Percentiles rank a stretch among this genome's conserved stretches.
These are phyloP conservation scores for Starmerella vaccinii DNA, from an alignment of 805 yeast species.

Conservation along the genomic window DNA sequence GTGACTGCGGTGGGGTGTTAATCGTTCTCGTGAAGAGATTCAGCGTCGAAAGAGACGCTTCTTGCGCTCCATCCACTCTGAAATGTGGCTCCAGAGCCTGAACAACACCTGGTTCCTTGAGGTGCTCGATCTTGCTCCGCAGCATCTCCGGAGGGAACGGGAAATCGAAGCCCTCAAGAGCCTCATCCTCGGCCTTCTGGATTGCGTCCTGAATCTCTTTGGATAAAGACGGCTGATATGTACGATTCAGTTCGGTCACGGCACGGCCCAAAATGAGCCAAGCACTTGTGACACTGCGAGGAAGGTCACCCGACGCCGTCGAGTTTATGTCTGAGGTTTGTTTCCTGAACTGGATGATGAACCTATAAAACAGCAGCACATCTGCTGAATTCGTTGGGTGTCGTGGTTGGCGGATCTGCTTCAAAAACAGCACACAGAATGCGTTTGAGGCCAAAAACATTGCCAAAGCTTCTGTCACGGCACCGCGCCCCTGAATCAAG, in stretches of 20 bases:
- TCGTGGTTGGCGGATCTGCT: constrained; percentile 19
- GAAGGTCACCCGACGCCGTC: neutral
- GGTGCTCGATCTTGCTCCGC: too few relatives aligned
- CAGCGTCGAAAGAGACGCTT: too few relatives aligned
- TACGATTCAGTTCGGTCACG: constrained; percentile 13
- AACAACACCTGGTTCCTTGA: too few relatives aligned
- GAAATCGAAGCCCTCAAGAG: neutral
- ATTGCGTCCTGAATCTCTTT: neutral
- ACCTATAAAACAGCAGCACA: constrained; percentile 13
- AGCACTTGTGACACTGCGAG: constrained; percentile 4
- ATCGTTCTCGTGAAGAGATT: neutral
- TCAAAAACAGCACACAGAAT: constrained; percentile 18
- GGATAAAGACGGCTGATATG: neutral
- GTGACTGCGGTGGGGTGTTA: constrained; percentile 7
- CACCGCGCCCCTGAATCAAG: neutral
- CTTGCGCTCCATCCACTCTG: too few relatives aligned
- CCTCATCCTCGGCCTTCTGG: neutral
- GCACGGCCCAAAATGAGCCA: constrained; percentile 17
- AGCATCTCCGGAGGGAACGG: neutral
- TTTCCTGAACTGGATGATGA: constrained; percentile 12
- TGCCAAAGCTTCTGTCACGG: constrained; percentile 4
- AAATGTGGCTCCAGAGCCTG: too few relatives aligned
- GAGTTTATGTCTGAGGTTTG: neutral
- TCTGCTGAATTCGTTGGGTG: constrained; percentile 17
- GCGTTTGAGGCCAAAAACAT: constrained; percentile 15